A percentile compares a stretch with the other conserved stretches of the same genome.
Conservation (phyloP, 371 early-diverging fungal species). For the Apophysomyces trapeziformis region DNA sequence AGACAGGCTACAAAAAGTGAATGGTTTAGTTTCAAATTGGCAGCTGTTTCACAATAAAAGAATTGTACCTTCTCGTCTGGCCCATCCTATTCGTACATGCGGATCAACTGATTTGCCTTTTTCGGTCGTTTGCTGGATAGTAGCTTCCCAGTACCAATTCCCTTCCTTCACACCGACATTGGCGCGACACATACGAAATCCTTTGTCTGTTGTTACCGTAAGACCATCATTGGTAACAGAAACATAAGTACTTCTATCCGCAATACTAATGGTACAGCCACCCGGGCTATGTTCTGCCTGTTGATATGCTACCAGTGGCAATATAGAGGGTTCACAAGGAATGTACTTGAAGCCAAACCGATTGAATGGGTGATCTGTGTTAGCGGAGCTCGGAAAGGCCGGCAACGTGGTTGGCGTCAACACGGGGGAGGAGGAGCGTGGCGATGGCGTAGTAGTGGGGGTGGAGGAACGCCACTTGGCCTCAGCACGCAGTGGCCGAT, state of each 20-base stretch:
- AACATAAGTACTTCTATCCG: slow-evolving; percentile 71
- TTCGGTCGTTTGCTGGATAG: slow-evolving; percentile 44
- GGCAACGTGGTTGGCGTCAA: slow-evolving; percentile 33
- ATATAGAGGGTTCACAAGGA: slow-evolving; percentile 55
- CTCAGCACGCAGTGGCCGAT: slow-evolving; percentile 50
- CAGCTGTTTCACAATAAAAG: neutral
- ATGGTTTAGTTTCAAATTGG: neutral
- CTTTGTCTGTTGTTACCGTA: slow-evolving; percentile 67
- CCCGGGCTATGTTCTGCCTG: slow-evolving; percentile 53
- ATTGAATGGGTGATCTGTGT: slow-evolving; percentile 50
- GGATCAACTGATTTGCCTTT: slow-evolving; percentile 44
- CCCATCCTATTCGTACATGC: slow-evolving; percentile 73
- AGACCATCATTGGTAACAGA: slow-evolving; percentile 63
- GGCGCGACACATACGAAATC: slow-evolving; percentile 73
- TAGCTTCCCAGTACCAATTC: slow-evolving; percentile 72
- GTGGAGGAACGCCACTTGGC: slow-evolving; percentile 28
- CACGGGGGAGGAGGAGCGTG: slow-evolving; percentile 37
- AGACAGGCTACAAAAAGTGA: slow-evolving; percentile 50
- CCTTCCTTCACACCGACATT: slow-evolving; percentile 72
- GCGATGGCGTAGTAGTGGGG: slow-evolving; percentile 33
- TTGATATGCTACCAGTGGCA: slow-evolving; percentile 60
- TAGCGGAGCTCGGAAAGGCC: slow-evolving; percentile 30
- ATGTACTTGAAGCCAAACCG: slow-evolving; percentile 70
- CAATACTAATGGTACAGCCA: slow-evolving; percentile 59
- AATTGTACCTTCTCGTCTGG: slow-evolving; percentile 65